Conservation (phyloP, 2,329 filamentous ascomycete genomes). For the Colletotrichum lini region DNA sequence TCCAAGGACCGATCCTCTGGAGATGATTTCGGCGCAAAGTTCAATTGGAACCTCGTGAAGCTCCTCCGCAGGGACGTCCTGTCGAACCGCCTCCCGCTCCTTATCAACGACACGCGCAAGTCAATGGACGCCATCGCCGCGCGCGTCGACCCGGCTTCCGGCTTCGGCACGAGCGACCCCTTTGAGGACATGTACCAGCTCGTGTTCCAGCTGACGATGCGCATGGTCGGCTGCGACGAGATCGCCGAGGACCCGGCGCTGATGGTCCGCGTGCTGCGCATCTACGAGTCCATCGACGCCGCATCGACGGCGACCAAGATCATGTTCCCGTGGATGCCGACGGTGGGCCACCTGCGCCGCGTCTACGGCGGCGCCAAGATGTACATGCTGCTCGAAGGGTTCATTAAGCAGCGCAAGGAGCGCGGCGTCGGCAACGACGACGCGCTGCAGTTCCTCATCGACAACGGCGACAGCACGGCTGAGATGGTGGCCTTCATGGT, state of each 20-base stretch:
- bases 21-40: conserved; percentile 45
- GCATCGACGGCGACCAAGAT: conserved; percentile 59
- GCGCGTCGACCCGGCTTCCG: conserved; percentile 36
- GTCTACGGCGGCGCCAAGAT: conserved; percentile 61
- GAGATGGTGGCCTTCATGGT: conserved; percentile 65
- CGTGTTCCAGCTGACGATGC: conserved; percentile 71
- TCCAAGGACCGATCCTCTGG: conserved; percentile 27
- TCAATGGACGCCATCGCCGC: conserved; percentile 54
- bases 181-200: conserved; percentile 68
- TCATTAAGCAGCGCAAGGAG: conserved; percentile 61
- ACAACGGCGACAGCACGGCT: conserved; percentile 61
- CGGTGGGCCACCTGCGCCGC: conserved; percentile 58
- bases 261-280: conserved; percentile 57
- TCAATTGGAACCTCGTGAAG: conserved; percentile 50
- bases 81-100: conserved; percentile 53
- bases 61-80: conserved; percentile 57
- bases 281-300: conserved; percentile 63
- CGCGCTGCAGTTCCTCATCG: conserved; percentile 67
- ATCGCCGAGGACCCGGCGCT: conserved; percentile 63
- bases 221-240: conserved; percentile 67
- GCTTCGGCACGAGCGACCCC: conserved; percentile 60
- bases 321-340: conserved; percentile 68
- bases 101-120: conserved; percentile 59
- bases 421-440: conserved; percentile 62
- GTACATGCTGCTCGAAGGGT: conserved; percentile 62